These are phyloP conservation scores for Fistulifera solaris DNA, from an alignment of 108 stramenopile species.

Conservation along the genomic window DNA sequence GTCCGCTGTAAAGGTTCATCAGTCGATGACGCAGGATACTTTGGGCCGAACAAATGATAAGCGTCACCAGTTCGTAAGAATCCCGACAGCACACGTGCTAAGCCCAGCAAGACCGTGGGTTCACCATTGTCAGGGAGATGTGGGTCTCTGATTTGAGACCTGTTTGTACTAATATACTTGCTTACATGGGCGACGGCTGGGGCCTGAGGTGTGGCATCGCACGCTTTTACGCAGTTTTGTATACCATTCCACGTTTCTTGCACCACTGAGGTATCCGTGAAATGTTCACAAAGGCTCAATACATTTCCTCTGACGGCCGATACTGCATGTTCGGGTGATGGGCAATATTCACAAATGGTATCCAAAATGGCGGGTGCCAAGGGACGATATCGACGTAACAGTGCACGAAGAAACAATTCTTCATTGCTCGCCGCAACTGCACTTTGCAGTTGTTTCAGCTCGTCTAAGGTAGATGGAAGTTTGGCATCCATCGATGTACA, in stretches of 20 bases:
- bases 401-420: conserved; percentile 52
- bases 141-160: conserved; percentile 58
- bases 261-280: conserved; percentile 13
- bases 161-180: conserved; percentile 58
- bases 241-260: conserved; percentile 29
- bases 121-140: conserved; percentile 12
- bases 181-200: conserved; percentile 72
- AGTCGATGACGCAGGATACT: conserved; percentile 27
- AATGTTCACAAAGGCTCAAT: conserved; percentile 28
- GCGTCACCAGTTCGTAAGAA: conserved; percentile 44
- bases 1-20: conserved; percentile 19
- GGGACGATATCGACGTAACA: conserved; percentile 70
- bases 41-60: conserved; percentile 67
- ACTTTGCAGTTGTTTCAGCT: conserved; percentile 48
- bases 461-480: conserved; percentile 16
- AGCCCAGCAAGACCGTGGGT: conserved; percentile 55
- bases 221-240: conserved; percentile 44
- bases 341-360: conserved; percentile 65
- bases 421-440: conserved; percentile 57
- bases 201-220: conserved; percentile 31
- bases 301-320: conserved; percentile 40
- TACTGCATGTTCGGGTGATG: conserved; percentile 56
- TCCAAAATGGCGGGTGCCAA: conserved; percentile 67
- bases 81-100: conserved; percentile 72
- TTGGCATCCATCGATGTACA: conserved; percentile 19